phyloP scores from a whole-genome alignment of 2,329 filamentous ascomycete species.

The Hypoxylon sp. region DNA sequence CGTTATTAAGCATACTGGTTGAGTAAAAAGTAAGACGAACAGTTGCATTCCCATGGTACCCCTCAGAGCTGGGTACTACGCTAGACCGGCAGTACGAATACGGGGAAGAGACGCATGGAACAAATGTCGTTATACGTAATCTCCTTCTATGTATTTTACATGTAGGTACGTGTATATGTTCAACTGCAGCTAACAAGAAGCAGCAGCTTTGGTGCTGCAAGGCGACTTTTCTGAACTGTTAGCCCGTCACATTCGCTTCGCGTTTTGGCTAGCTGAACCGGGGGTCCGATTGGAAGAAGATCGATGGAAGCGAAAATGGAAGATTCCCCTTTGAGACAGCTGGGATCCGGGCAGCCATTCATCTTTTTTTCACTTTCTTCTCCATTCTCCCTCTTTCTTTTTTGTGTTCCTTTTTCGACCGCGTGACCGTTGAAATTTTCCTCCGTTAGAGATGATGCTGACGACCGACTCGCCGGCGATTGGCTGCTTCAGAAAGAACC shows the following conservation, averaged over 20 bases:
- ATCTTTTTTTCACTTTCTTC: constrained; percentile 17
- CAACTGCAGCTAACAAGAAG: constrained; percentile 25
- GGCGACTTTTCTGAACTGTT: constrained; percentile 32
- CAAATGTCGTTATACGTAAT: constrained; percentile 15
- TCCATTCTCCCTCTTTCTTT: constrained; percentile 24
- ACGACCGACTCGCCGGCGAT: constrained; percentile 25
- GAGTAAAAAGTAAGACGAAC: constrained; percentile 15
- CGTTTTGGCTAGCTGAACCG: constrained; percentile 15
- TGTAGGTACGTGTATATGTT: constrained; percentile 16
- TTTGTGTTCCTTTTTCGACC: constrained; percentile 33
- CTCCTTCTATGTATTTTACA: not conserved
- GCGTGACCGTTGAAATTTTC: constrained; percentile 39
- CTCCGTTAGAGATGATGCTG: constrained; percentile 36
- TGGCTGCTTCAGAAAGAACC: constrained; percentile 26
- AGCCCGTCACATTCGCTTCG: constrained; percentile 37
- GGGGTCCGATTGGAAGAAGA: constrained; percentile 42
- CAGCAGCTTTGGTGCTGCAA: constrained; percentile 19
- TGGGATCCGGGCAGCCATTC: constrained; percentile 17
- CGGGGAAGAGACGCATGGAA: constrained; percentile 25
- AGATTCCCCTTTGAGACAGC: constrained; percentile 37
- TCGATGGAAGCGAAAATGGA: constrained; percentile 43
- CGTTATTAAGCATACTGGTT: constrained; percentile 21
- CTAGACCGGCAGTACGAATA: constrained; percentile 37
- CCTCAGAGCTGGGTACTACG: constrained; percentile 28
- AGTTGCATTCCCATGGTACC: constrained; percentile 22